These are phyloP conservation scores for Populus deltoides DNA, from an alignment of 345 rosid genomes.

Conservation along the genomic window DNA sequence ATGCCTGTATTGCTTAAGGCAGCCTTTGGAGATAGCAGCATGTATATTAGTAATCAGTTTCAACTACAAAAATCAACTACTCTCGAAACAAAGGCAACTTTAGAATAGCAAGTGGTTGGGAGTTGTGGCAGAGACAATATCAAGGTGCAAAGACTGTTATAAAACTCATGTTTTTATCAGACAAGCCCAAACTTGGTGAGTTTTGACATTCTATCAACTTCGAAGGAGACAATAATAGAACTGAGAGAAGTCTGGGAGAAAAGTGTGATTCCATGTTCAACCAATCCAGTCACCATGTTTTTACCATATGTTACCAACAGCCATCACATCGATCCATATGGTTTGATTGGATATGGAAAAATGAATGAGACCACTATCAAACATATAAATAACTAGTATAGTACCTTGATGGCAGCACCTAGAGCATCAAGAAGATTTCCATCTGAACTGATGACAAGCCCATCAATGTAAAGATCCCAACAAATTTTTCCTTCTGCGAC, in stretches of 20 bases:
- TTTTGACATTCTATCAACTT: not conserved
- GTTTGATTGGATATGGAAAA: not conserved
- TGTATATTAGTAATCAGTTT: not conserved
- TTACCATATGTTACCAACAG: not conserved
- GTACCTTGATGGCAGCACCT: constrained; percentile 84
- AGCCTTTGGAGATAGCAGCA: constrained; percentile 52
- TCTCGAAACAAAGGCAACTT: not conserved
- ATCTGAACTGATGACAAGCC: constrained; percentile 80
- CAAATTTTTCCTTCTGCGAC: constrained; percentile 79
- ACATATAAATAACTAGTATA: not conserved
- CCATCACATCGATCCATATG: not conserved
- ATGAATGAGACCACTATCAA: not conserved
- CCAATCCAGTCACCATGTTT: not conserved
- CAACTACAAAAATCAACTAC: not conserved
- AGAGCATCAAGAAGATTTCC: constrained; percentile 80
- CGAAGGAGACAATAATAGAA: not conserved
- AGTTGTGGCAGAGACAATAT: too few species aligned
- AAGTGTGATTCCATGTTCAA: not conserved
- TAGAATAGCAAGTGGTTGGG: not conserved
- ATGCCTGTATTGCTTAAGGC: constrained; percentile 88
- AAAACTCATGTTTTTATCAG: not conserved
- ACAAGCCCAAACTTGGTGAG: not conserved
- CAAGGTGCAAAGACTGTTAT: not conserved
- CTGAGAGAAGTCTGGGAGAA: not conserved
- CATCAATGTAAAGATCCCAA: constrained; percentile 90